Percentiles rank a stretch among this genome's conserved stretches.
Conservation (phyloP, 78 protist genomes). For the Cavenderia fasciculata region DNA sequence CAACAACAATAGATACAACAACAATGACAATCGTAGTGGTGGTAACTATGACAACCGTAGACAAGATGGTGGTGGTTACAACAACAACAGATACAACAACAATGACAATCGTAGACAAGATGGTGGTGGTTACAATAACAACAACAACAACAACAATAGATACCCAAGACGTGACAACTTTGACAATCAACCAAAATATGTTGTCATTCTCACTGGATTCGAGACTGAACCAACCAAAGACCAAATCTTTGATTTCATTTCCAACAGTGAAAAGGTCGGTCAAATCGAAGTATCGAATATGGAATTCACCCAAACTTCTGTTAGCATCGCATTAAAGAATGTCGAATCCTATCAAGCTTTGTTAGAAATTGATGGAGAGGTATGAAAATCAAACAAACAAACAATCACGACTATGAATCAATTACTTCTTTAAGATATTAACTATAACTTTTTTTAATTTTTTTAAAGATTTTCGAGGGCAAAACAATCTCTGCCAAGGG, state of each 20-base stretch:
- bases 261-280: slow-evolving; percentile 9
- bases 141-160: slow-evolving; percentile 1
- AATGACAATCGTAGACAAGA: neutral
- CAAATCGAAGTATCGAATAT: too few species aligned
- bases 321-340: too few species aligned
- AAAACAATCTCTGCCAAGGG: neutral
- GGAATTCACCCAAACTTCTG: too few species aligned
- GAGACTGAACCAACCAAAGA: neutral
- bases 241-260: neutral
- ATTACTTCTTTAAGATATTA: too few species aligned
- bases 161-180: neutral
- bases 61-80: slow-evolving; percentile 28
- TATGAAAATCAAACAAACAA: neutral
- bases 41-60: neutral
- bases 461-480: neutral
- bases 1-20: slow-evolving; percentile 18
- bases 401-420: neutral
- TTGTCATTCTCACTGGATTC: neutral
- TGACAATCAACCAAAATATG: neutral
- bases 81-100: slow-evolving; percentile 29
- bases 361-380: too few species aligned
- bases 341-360: too few species aligned
- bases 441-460: too few species aligned
- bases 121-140: slow-evolving; percentile 35
- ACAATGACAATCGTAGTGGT: neutral